Conservation (phyloP, 176 grass and related monocot genomes). For the Avena insularis region DNA sequence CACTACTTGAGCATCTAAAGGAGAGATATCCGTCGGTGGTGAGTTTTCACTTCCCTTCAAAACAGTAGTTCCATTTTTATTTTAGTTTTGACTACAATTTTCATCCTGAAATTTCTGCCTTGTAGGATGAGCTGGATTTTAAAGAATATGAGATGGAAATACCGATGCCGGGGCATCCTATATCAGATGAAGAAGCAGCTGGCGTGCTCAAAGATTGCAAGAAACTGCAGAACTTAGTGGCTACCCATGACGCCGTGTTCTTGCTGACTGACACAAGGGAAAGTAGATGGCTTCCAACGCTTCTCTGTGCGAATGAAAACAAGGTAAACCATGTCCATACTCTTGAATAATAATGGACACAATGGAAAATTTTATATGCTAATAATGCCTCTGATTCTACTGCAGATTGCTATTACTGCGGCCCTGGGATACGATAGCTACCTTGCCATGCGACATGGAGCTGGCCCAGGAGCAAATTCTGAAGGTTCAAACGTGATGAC, state of each 20-base stretch:
- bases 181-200: constrained; percentile 67
- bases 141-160: constrained; percentile 75
- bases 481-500: constrained; percentile 43
- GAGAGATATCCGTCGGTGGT: constrained; percentile 74
- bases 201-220: constrained; percentile 65
- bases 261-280: constrained; percentile 95
- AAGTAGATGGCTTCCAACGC: constrained; percentile 94
- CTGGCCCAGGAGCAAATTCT: constrained; percentile 61
- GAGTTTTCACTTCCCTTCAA: constrained; percentile 33
- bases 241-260: constrained; percentile 86
- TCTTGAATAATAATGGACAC: constrained; percentile 25
- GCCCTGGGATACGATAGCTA: constrained; percentile 97
- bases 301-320: constrained; percentile 77
- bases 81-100: not conserved
- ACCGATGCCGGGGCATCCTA: constrained; percentile 94
- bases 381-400: constrained; percentile 30
- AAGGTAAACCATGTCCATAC: constrained; percentile 54
- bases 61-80: not conserved
- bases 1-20: constrained; percentile 67
- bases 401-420: constrained; percentile 90
- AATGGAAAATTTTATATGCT: constrained; percentile 34
- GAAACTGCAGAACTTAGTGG: constrained; percentile 61
- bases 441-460: constrained; percentile 93
- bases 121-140: constrained; percentile 55
- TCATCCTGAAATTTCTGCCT: constrained; percentile 27